phyloP scores from a whole-genome alignment of 23 red algal genomes.

The Gracilaria vermiculophylla region DNA sequence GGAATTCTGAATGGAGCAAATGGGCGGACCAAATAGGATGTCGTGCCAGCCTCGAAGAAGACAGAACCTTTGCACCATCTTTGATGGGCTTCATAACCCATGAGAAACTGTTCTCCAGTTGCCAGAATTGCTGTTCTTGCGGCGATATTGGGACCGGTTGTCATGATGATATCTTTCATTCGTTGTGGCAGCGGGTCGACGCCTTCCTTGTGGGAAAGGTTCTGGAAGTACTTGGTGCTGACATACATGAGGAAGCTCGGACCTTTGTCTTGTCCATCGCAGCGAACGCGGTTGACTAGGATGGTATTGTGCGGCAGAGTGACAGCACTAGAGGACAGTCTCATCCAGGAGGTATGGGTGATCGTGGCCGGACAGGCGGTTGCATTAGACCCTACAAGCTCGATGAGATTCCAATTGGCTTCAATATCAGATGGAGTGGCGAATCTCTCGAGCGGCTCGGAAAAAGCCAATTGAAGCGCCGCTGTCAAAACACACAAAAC shows the following conservation, averaged over 20 bases:
- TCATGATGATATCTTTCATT: neutral
- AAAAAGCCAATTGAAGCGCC: too few relatives aligned
- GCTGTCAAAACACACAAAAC: too few relatives aligned
- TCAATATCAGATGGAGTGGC: neutral
- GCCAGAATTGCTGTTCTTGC: neutral
- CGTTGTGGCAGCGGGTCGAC: neutral
- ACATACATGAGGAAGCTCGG: neutral
- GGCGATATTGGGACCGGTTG: neutral
- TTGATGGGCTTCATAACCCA: neutral
- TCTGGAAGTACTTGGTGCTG: neutral
- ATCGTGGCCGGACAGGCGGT: neutral
- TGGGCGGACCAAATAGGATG: neutral
- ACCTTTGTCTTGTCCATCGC: neutral
- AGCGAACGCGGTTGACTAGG: neutral
- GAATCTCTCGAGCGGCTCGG: neutral
- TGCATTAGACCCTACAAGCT: neutral
- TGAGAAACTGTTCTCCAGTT: conserved; percentile 4
- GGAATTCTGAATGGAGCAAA: neutral
- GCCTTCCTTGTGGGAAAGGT: neutral
- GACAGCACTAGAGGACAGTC: neutral
- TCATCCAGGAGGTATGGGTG: conserved; percentile 19
- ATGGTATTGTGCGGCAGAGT: neutral
- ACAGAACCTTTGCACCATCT: neutral
- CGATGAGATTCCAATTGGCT: conserved; percentile 9
- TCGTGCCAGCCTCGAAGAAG: neutral